A percentile compares a stretch with the other conserved stretches of the same genome.
phyloP scores from a whole-genome alignment of 192 early-diverging fungal genomes.

The Coemansia sp. region DNA sequence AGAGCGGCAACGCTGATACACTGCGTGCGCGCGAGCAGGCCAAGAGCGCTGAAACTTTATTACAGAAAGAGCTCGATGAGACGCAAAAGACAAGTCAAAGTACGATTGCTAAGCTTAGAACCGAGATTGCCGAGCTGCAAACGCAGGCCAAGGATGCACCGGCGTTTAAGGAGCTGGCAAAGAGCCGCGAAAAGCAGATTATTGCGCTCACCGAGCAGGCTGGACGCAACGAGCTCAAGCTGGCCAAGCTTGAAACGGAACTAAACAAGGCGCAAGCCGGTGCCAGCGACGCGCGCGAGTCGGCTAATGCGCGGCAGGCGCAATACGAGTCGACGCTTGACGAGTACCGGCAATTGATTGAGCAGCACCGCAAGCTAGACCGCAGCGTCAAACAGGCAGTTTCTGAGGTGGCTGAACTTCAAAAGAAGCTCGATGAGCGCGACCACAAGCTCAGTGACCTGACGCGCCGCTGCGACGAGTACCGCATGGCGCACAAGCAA shows the following conservation, averaged over 20 bases:
- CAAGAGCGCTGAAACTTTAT: slow-evolving; percentile 6
- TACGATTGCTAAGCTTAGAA: not conserved
- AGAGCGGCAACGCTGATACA: slow-evolving; percentile 24
- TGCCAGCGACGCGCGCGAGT: slow-evolving; percentile 3
- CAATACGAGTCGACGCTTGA: slow-evolving; percentile 85
- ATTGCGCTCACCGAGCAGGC: slow-evolving; percentile 11
- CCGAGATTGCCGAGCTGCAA: slow-evolving; percentile 7
- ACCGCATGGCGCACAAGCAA: slow-evolving; percentile 33
- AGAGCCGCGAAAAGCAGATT: slow-evolving; percentile 15
- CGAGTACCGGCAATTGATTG: slow-evolving; percentile 25
- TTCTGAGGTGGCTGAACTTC: slow-evolving; percentile 33
- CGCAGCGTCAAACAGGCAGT: slow-evolving; percentile 40
- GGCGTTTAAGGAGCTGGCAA: slow-evolving; percentile 6
- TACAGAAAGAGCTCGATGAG: slow-evolving; percentile 17
- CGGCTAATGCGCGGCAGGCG: slow-evolving; percentile 86
- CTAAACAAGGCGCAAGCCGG: slow-evolving; percentile 6
- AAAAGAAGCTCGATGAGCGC: slow-evolving; percentile 35
- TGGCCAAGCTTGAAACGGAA: not conserved
- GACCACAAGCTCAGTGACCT: slow-evolving; percentile 30
- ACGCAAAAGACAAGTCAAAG: not conserved
- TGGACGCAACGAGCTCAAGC: not conserved
- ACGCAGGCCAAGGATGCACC: slow-evolving; percentile 9
- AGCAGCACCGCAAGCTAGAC: slow-evolving; percentile 41
- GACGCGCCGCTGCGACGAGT: slow-evolving; percentile 25
- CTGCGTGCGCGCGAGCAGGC: slow-evolving; percentile 16